Evolutionary conservation across 1,139 yeast species (phyloP).

Genomic region (Debaryomycetaceae sp.): DNA sequence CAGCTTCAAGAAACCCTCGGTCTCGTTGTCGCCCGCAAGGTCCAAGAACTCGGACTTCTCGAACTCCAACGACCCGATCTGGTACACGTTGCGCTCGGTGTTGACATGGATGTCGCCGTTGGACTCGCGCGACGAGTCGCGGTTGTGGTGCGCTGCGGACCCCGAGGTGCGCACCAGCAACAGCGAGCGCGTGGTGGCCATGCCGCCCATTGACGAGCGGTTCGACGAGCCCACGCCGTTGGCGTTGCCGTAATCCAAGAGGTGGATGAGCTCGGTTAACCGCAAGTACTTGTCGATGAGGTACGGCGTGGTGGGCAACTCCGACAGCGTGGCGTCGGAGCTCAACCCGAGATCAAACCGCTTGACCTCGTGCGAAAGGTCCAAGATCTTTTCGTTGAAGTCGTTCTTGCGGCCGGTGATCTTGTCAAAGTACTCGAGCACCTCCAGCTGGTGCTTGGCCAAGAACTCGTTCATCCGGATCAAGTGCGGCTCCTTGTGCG

Average conservation of each 20-base stretch:
- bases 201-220: constrained; percentile 6
- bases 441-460: constrained; percentile 50
- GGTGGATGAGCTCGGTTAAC: constrained; percentile 52
- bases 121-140: constrained; percentile 10
- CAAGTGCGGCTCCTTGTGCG: constrained; percentile 79
- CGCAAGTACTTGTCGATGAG: constrained; percentile 63
- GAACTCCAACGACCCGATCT: constrained; percentile 52
- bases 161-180: constrained; percentile 8
- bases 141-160: constrained; percentile 5
- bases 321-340: constrained; percentile 44
- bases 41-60: constrained; percentile 48
- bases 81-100: constrained; percentile 33
- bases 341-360: constrained; percentile 47
- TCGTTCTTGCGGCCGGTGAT: constrained; percentile 70
- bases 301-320: constrained; percentile 64
- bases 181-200: constrained; percentile 9
- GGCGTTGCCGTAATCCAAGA: constrained; percentile 25
- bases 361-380: constrained; percentile 53
- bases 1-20: constrained; percentile 49
- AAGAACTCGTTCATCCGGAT: constrained; percentile 67
- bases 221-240: constrained; percentile 10
- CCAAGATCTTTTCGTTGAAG: constrained; percentile 55
- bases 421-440: constrained; percentile 64
- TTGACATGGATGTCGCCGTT: constrained; percentile 15
- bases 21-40: constrained; percentile 43